phyloP scores from a whole-genome alignment of 2,329 filamentous ascomycete species.

The Colletotrichum chlorophyti region DNA sequence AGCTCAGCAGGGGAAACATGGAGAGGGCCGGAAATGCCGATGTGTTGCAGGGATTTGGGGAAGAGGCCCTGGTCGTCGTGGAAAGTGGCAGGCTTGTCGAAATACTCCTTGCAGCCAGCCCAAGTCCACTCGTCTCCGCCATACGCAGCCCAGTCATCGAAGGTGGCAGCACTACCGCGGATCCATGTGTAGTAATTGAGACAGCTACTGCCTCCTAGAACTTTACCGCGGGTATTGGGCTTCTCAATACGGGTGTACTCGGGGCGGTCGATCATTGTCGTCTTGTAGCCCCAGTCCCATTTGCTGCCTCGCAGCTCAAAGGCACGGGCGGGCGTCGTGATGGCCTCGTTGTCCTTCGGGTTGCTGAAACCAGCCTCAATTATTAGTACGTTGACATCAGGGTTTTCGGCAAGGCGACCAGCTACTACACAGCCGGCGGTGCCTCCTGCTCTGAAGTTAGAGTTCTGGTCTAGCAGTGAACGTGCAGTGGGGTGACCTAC shows the following conservation, averaged over 20 bases:
- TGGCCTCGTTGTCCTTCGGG: conserved; percentile 55
- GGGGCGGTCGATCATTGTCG: conserved; percentile 63
- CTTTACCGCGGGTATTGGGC: conserved; percentile 67
- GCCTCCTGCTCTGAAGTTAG: conserved; percentile 33
- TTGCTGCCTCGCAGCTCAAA: conserved; percentile 61
- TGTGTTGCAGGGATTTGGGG: conserved; percentile 51
- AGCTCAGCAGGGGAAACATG: conserved; percentile 61
- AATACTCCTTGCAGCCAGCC: conserved; percentile 56
- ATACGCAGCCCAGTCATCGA: conserved; percentile 74
- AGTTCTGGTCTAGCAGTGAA: not conserved
- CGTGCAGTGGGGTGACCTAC: not conserved
- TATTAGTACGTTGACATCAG: conserved; percentile 48
- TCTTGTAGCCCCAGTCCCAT: conserved; percentile 68
- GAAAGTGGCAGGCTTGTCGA: conserved; percentile 58
- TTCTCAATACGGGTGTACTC: conserved; percentile 69
- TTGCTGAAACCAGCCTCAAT: conserved; percentile 57
- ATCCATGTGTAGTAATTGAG: conserved; percentile 72
- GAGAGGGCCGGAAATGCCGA: conserved; percentile 59
- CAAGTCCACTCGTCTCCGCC: conserved; percentile 74
- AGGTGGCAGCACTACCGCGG: conserved; percentile 62
- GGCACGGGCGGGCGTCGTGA: conserved; percentile 59
- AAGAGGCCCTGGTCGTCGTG: conserved; percentile 59
- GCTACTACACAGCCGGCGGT: conserved; percentile 45
- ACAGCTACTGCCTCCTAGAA: conserved; percentile 63
- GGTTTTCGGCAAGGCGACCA: conserved; percentile 42